Evolutionary conservation across 78 protist species (phyloP).

Genomic region (Dictyostelium intermedium): DNA sequence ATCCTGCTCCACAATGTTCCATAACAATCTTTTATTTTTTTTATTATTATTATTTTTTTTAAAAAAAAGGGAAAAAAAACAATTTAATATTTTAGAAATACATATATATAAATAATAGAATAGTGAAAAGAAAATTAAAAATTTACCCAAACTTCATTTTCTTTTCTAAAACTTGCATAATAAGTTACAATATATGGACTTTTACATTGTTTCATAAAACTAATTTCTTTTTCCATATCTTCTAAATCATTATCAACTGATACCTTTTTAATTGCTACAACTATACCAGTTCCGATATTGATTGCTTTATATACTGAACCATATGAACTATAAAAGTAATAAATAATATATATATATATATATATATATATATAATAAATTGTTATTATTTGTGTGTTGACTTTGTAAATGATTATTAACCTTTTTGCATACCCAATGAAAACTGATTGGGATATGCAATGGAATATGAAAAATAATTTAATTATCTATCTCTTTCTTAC

Average conservation of each 20-base stretch:
- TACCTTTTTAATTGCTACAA: constrained; percentile 79
- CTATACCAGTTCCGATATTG: constrained; percentile 33
- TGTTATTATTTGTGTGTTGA: neutral
- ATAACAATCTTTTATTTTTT: constrained; percentile 83
- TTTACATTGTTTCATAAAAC: constrained; percentile 80
- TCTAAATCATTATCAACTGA: constrained; percentile 83
- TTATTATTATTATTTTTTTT: neutral
- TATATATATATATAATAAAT: too few species aligned
- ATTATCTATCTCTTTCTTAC: neutral
- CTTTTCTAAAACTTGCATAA: constrained; percentile 79
- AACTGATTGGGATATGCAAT: too few species aligned
- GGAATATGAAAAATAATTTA: neutral
- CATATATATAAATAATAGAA: too few species aligned
- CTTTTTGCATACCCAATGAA: too few species aligned
- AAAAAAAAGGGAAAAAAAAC: neutral
- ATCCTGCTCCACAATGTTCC: constrained; percentile 95
- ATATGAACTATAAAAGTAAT: constrained; percentile 51
- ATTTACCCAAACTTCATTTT: constrained; percentile 85
- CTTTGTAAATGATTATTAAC: too few species aligned
- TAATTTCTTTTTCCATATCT: constrained; percentile 85
- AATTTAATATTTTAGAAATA: neutral
- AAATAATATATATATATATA: too few species aligned
- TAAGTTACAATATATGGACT: constrained; percentile 74
- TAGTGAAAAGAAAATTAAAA: too few species aligned
- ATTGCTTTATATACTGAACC: constrained; percentile 84